Evolutionary conservation across 2,329 filamentous ascomycete species (phyloP), one percentile per base, ranked within the genome.

Genomic region (Pseudogymnoascus sp.): DNA sequence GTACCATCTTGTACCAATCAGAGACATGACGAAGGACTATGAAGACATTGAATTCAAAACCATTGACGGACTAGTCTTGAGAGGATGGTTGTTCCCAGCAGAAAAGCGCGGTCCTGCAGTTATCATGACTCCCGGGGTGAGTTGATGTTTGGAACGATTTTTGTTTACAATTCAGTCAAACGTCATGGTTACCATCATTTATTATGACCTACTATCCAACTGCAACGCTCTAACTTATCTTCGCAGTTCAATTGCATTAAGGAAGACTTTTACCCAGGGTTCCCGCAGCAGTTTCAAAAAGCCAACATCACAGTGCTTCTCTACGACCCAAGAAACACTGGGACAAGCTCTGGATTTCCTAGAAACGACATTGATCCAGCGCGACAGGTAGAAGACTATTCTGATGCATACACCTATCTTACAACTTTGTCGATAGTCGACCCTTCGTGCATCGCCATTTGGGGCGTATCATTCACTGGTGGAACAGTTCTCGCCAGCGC

Each of bases 331-430:
- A 70, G 73, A 16, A 68, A 66, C 59, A 70, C 69, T 49, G 74
- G 74, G 5, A 64, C 60, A 6, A 74, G 72, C 59, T 73, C 74
- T 33, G 65, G 65, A 5, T 19, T 66, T 49, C 73, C 73, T 4
- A 66, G 72, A 16, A 67, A 71, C 5, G 70, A 75, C 55, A 72
- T 76, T 31, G 65, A 71, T 26, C 70, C 72, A 0, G 11, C 61
- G 1, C 39, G 68, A 59, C 74, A 77, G 66, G 60, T 67, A 10
- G 69, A 68, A 39, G 75, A 78, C 63, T 71, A 71, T 61, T 69
- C 66, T 6, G 74, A 76, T 64, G 75, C 75, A 6, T 71, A 76
- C 37, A 75, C 71, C 8, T 77, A 69, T 64, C 69, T 72, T 3
- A 69, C 68, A 23, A 66, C 66, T 8, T 63, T 66, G 12, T 52